A percentile compares a stretch with the other conserved stretches of the same genome.
These are phyloP conservation scores for Massariosphaeria phaeospora DNA, from an alignment of 495 filamentous ascomycete species.

Conservation along the genomic window DNA sequence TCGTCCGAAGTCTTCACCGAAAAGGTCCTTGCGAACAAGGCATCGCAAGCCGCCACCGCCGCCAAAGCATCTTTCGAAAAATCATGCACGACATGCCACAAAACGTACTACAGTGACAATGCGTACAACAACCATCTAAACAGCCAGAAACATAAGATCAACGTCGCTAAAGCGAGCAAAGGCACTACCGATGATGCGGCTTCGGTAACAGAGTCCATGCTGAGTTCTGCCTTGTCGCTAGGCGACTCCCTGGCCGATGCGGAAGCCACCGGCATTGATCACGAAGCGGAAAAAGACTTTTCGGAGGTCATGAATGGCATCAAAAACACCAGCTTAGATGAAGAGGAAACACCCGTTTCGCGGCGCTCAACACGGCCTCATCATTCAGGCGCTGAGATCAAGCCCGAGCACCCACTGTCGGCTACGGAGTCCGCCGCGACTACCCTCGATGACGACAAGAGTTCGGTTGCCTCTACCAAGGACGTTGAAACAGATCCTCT, in stretches of 20 bases:
- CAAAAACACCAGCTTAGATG: conserved; percentile 65
- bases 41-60: conserved; percentile 72
- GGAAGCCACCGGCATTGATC: conserved; percentile 48
- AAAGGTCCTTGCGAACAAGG: conserved; percentile 91
- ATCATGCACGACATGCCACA: conserved; percentile 74
- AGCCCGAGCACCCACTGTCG: conserved; percentile 43
- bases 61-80: conserved; percentile 88
- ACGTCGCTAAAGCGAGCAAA: conserved; percentile 46
- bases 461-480: conserved; percentile 14
- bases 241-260: conserved; percentile 63
- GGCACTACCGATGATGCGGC: conserved; percentile 57
- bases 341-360: conserved; percentile 47
- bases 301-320: conserved; percentile 71
- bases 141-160: conserved; percentile 83
- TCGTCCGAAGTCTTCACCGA: conserved; percentile 91
- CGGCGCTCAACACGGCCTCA: conserved; percentile 54
- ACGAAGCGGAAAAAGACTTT: conserved; percentile 68
- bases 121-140: conserved; percentile 88
- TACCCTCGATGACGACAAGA: conserved; percentile 8
- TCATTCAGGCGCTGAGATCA: conserved; percentile 46
- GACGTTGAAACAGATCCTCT: conserved; percentile 40
- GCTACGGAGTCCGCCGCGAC: conserved; percentile 6
- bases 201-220: conserved; percentile 78
- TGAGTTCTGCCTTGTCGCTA: conserved; percentile 87
- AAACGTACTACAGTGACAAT: conserved; percentile 93